A percentile compares a stretch with the other conserved stretches of the same genome.
These are phyloP conservation scores for Roridomyces roridus DNA, from an alignment of 768 basidiomycete genomes.

Conservation along the genomic window DNA sequence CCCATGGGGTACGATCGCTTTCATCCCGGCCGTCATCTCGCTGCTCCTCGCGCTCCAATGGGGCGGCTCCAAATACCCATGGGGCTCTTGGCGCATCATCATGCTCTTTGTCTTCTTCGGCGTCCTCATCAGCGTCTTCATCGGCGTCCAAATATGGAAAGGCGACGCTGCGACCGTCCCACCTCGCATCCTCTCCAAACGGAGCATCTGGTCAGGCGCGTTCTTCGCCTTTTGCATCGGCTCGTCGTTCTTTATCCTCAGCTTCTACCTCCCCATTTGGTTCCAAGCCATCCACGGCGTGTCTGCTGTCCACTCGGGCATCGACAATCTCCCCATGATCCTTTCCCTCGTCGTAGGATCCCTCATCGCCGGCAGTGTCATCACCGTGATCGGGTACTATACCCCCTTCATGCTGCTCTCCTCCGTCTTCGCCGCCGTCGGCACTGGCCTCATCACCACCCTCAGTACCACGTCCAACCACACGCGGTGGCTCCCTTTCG, in stretches of 20 bases:
- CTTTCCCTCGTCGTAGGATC: conserved; percentile 45
- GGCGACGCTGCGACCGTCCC: conserved; percentile 10
- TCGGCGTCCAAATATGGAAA: conserved; percentile 13
- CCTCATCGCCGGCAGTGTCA: conserved; percentile 42
- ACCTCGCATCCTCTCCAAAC: conserved; percentile 7
- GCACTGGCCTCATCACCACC: conserved; percentile 43
- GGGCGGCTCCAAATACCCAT: conserved; percentile 49
- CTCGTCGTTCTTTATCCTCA: conserved; percentile 14
- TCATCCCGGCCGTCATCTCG: conserved; percentile 16
- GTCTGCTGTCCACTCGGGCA: conserved; percentile 41
- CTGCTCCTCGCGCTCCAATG: conserved; percentile 44
- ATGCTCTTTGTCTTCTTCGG: conserved; percentile 1
- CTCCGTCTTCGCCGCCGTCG: conserved; percentile 40
- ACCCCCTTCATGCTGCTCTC: conserved; percentile 29
- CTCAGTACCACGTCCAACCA: conserved; percentile 29
- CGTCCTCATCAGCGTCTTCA: conserved; percentile 21
- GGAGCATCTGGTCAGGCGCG: conserved; percentile 7
- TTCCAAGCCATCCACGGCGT: conserved; percentile 45
- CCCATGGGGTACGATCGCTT: conserved; percentile 12
- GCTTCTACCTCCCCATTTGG: conserved; percentile 20
- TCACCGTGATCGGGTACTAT: conserved; percentile 43
- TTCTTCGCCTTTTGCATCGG: conserved; percentile 7
- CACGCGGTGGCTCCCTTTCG: conserved; percentile 27
- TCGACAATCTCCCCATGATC: conserved; percentile 39
- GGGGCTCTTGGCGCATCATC: conserved; percentile 33